Evolutionary conservation across 2,329 filamentous ascomycete species (phyloP), one percentile per base, ranked within the genome.

Genomic region (Fusarium fracticaudum): DNA sequence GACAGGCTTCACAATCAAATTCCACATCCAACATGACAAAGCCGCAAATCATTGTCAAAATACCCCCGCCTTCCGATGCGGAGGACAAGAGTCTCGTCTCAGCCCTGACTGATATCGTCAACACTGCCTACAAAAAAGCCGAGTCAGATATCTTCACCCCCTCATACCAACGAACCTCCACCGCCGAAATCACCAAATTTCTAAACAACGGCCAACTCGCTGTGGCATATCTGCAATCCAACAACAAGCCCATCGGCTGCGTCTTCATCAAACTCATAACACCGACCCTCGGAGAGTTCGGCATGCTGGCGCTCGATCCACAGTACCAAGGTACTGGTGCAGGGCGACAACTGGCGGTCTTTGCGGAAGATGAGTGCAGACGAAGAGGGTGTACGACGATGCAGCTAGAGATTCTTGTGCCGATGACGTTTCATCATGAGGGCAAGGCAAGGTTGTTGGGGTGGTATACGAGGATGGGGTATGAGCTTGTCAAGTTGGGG

Each of bases 401-500:
- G 76, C 79, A 79, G 22, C 69, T 81, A 0, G 80, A 81, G 47
- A 50, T 81, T 20, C 69, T 82, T 10, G 66, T 79, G 3, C 80
- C 80, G 3, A 77, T 67, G 29, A 76, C 64, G 3, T 80, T 77
- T 26, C 72, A 62, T 31, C 78, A 82, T 57, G 68, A 73, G 1
- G 67, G 74, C 3, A 82, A 82, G 44, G 67, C 68, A 6, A 77
- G 78, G 31, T 62, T 79, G 67, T 53, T 77, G 53, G 72, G 64
- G 0, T 81, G 80, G 80, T 81, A 81, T 45, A 51, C 40, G 9
- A 68, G 80, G 6, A 67, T 81, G 72, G 80, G 79, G 1, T 81
- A 82, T 48, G 37, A 60, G 31, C 24, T 77, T 29, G 72, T 80
- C 1, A 78, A 72, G 37, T 29, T 81, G n/a, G 78, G 72, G 1